These are phyloP conservation scores for Meira nashicola DNA, from an alignment of 1,284 basidiomycete genomes.

Conservation along the genomic window DNA sequence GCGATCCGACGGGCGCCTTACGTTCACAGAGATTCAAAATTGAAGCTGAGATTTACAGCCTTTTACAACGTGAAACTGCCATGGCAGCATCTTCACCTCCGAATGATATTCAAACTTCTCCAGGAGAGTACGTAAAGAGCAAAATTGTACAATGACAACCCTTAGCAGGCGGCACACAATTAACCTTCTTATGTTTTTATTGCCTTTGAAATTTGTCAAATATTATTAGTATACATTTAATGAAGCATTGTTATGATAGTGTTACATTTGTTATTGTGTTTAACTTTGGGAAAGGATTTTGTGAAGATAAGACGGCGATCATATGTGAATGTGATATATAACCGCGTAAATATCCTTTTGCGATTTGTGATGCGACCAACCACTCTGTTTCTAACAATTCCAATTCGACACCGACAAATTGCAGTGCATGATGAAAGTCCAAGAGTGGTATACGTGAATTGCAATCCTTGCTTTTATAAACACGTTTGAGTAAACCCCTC, in stretches of 20 bases:
- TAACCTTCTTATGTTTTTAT: too few species aligned
- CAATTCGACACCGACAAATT: constrained; percentile 38
- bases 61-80: background rate
- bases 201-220: too few species aligned
- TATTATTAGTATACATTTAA: too few species aligned
- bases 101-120: too few species aligned
- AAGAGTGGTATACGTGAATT: constrained; percentile 28
- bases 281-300: constrained; percentile 70
- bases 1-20: background rate
- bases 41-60: constrained; percentile 11
- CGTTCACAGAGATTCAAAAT: constrained; percentile 9
- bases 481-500: constrained; percentile 75
- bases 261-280: background rate
- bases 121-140: too few species aligned
- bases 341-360: constrained; percentile 82
- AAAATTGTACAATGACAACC: too few species aligned
- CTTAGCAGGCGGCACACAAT: too few species aligned
- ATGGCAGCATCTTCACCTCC: background rate
- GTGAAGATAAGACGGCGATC: constrained; percentile 79
- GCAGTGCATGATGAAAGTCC: constrained; percentile 25
- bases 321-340: constrained; percentile 94
- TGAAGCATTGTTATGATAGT: too few species aligned
- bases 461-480: constrained; percentile 59
- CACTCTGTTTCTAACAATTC: constrained; percentile 81
- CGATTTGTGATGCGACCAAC: constrained; percentile 81